Evolutionary conservation across 108 stramenopile genomes (phyloP), one percentile per base, ranked within the genome.

Genomic region (Hondaea fermentalgiana): DNA sequence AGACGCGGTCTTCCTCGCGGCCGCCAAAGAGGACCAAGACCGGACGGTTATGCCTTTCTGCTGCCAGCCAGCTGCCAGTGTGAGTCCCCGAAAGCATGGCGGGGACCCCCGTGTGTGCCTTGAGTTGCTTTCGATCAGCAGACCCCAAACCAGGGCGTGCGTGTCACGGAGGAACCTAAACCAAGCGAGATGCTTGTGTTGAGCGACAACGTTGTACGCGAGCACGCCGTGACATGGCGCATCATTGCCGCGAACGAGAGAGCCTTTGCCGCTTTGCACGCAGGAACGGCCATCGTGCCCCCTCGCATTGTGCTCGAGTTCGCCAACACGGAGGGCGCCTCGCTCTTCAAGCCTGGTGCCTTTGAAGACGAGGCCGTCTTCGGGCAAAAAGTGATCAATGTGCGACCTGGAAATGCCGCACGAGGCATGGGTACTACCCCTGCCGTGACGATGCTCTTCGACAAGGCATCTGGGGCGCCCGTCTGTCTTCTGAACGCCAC

Each of bases 261-360:
- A 35, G 76, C 76, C 28, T 83, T 83, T 45, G n/a, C 28, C 17
- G 76, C 19, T 35, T 23, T 83, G 49, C 49, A 83, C 49, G 25
- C n/a, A 14, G 76, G 76, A 6, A 28, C 44, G 49, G 76, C 76
- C 45, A 4, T 53, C 49, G 51, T 83, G 23, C 76, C 76, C 12
- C 76, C 45, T 12, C 76, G 76, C 76, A 83, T 83, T 12, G 51
- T 83, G 45, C 45, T 83, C 25, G 76, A 83, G 51, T 83, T 83
- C n/a, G 14, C 45, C 49, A 45, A 45, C 51, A 53, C 49, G 45
- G 49, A 83, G 28, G 76, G 76, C 45, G 51, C 45, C n/a, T 83
- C 76, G n/a, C 51, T 83, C 23, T 47, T 83, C 49, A 83, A 83
- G 28, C 76, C 76, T 1, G 45, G 76, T 25, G 51, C 43, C 51